Evolutionary conservation across 306 rosid species (phyloP).

Genomic region (Malus sieversii): DNA sequence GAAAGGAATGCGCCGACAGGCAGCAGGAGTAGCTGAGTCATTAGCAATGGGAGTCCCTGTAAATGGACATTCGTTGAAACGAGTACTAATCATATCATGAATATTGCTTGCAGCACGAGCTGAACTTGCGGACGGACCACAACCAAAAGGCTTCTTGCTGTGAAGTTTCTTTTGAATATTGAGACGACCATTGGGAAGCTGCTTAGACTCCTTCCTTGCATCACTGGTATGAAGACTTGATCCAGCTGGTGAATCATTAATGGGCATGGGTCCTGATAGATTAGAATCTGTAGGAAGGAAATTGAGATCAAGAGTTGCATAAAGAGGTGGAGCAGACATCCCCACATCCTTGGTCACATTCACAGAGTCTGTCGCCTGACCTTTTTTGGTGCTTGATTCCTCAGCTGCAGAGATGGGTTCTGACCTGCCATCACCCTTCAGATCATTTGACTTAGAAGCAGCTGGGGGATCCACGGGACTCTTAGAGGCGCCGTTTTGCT

Average conservation of each 20-base stretch:
- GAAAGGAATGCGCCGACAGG: conserved; percentile 15
- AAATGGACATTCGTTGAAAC: conserved; percentile 39
- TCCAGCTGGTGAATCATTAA: conserved; percentile 13
- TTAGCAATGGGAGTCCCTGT: conserved; percentile 20
- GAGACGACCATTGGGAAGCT: not conserved
- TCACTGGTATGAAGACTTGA: conserved; percentile 24
- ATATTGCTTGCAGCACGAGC: conserved; percentile 6
- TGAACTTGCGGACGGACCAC: conserved; percentile 23
- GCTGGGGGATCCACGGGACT: conserved; percentile 13
- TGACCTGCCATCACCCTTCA: conserved; percentile 7
- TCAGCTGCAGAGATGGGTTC: not conserved
- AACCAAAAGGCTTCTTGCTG: conserved; percentile 13
- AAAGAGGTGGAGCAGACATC: not conserved
- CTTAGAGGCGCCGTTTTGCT: conserved; percentile 17
- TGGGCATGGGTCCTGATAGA: conserved; percentile 12
- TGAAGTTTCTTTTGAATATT: not conserved
- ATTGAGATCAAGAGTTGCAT: conserved; percentile 51
- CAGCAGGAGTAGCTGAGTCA: conserved; percentile 7
- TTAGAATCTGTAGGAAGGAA: conserved; percentile 28
- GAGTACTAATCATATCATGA: not conserved
- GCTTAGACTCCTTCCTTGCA: conserved; percentile 23
- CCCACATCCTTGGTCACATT: conserved; percentile 19
- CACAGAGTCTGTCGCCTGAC: conserved; percentile 16
- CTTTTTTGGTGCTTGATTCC: conserved; percentile 23
- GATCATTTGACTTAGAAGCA: conserved; percentile 10